A percentile compares a stretch with the other conserved stretches of the same genome.
Conservation (phyloP, 441 rosid genomes). For the Pelargonium myrrhifolium region DNA sequence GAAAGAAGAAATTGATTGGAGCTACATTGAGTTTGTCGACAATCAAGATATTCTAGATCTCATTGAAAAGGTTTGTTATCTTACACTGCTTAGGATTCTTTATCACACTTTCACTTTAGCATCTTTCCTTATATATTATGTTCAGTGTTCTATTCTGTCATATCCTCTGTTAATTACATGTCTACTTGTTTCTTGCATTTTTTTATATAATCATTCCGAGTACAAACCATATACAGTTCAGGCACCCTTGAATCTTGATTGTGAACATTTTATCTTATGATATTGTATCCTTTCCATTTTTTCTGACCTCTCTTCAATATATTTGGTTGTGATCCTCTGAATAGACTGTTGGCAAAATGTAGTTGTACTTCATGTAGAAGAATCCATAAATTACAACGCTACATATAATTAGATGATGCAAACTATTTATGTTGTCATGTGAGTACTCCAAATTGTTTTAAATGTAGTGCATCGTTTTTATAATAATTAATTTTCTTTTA, state of each 20-base stretch:
- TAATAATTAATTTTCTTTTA: conserved; percentile 4
- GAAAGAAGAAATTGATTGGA: conserved; percentile 48
- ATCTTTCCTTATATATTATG: not conserved
- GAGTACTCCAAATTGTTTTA: not conserved
- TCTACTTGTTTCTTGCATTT: no score
- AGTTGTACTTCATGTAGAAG: not conserved
- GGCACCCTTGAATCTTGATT: no score
- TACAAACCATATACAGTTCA: no score
- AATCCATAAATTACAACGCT: not conserved
- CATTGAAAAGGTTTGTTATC: conserved; percentile 43
- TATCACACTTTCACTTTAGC: conserved; percentile 6
- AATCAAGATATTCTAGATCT: conserved; percentile 73
- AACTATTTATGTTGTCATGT: not conserved
- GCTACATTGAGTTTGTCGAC: conserved; percentile 35
- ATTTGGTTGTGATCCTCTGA: not conserved
- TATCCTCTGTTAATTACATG: no score
- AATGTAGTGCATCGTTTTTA: not conserved
- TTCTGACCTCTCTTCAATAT: not conserved
- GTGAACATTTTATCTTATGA: not conserved
- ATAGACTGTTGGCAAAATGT: not conserved
- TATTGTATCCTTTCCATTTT: not conserved
- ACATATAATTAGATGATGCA: not conserved
- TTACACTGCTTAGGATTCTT: conserved; percentile 7
- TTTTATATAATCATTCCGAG: no score
- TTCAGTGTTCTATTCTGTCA: not conserved